phyloP scores from a whole-genome alignment of 2,329 filamentous ascomycete species.

The Diaporthe ilicicola region DNA sequence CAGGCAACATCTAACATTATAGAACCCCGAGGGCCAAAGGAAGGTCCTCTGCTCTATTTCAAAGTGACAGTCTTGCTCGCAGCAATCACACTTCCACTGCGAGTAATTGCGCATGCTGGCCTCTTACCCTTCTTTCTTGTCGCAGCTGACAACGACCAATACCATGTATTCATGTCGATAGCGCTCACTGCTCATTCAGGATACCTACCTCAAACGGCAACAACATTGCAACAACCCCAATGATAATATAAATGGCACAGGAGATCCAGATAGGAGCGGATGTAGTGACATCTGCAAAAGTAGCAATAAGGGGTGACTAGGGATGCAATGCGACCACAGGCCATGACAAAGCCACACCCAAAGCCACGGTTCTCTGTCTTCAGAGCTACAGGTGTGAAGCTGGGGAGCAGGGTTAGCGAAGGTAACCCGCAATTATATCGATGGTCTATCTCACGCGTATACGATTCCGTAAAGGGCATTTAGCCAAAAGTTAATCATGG shows the following conservation, averaged over 20 bases:
- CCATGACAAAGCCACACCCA: constrained; percentile 36
- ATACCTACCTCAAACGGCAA: constrained; percentile 32
- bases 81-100: background rate
- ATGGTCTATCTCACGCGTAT: too few species aligned
- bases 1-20: too few species aligned
- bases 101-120: too few species aligned
- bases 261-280: constrained; percentile 38
- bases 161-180: background rate
- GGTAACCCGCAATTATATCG: background rate
- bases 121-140: background rate
- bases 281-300: constrained; percentile 36
- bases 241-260: constrained; percentile 35
- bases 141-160: background rate
- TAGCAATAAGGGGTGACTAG: constrained; percentile 37
- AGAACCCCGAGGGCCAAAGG: too few species aligned
- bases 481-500: background rate
- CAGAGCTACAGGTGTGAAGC: constrained; percentile 36
- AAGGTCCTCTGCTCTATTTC: too few species aligned
- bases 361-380: constrained; percentile 36
- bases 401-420: background rate
- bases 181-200: background rate
- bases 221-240: constrained; percentile 34
- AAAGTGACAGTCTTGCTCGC: too few species aligned
- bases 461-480: background rate
- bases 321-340: constrained; percentile 35